A percentile compares a stretch with the other conserved stretches of the same genome.
These are phyloP conservation scores for Acer negundo DNA, from an alignment of 345 rosid species.

Conservation along the genomic window DNA sequence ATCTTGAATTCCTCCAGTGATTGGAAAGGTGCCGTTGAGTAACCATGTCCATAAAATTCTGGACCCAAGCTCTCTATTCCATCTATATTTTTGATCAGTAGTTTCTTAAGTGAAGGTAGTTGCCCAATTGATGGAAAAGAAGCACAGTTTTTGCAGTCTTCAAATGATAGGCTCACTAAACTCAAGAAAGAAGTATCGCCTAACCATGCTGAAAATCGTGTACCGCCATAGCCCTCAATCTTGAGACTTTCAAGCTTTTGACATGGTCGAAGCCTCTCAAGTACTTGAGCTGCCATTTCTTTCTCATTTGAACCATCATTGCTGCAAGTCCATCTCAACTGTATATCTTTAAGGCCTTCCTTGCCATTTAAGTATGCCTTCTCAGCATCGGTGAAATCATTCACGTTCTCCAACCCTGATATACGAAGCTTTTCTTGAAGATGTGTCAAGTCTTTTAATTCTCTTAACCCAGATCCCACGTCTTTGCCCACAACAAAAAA, in stretches of 20 bases:
- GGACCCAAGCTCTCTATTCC: constrained; percentile 26
- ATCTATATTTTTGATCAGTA: constrained; percentile 30
- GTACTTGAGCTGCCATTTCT: too few species aligned
- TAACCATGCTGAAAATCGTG: constrained; percentile 39
- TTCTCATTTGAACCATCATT: constrained; percentile 13
- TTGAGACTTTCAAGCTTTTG: constrained; percentile 32
- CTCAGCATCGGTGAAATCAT: constrained; percentile 19
- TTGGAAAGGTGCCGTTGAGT: constrained; percentile 29
- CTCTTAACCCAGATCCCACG: not conserved
- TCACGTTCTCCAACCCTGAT: constrained; percentile 4
- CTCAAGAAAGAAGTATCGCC: constrained; percentile 29
- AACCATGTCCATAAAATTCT: too few species aligned
- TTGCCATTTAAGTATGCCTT: constrained; percentile 30
- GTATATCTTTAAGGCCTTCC: constrained; percentile 32
- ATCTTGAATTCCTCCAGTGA: constrained; percentile 32
- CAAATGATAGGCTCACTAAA: constrained; percentile 25
- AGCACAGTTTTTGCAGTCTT: constrained; percentile 34
- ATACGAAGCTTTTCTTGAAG: not conserved
- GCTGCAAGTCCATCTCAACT: constrained; percentile 38
- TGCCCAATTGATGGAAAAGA: constrained; percentile 43
- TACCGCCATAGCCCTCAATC: constrained; percentile 38
- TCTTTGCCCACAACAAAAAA: constrained; percentile 5
- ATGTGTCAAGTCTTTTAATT: not conserved
- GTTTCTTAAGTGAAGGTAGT: constrained; percentile 37
- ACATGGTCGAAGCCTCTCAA: constrained; percentile 44